These are phyloP conservation scores for Candida neerlandica DNA, from an alignment of 1,139 yeast genomes.

Conservation along the genomic window DNA sequence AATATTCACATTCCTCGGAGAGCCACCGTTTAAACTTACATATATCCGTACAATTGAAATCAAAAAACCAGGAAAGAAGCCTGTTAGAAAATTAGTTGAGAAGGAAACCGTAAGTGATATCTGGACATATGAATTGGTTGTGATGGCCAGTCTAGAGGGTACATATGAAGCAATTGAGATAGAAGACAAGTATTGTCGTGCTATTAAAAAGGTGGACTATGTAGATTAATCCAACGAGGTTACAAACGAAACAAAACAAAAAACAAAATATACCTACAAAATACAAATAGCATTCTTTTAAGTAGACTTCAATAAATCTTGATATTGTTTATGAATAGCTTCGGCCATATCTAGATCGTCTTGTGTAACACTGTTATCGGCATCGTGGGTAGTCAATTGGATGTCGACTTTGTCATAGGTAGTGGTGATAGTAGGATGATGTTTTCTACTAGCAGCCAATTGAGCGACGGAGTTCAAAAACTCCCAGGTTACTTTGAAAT, in stretches of 20 bases:
- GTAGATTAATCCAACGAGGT: conserved; percentile 10
- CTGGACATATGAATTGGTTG: conserved; percentile 65
- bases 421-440: conserved; percentile 73
- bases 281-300: neutral
- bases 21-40: conserved; percentile 70
- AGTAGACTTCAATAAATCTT: conserved; percentile 7
- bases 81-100: conserved; percentile 57
- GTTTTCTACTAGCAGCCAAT: conserved; percentile 61
- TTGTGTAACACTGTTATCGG: conserved; percentile 52
- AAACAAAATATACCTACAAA: neutral
- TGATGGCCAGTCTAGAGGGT: conserved; percentile 84
- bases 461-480: conserved; percentile 65
- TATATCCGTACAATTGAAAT: conserved; percentile 52
- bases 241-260: conserved; percentile 12
- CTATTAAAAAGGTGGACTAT: conserved; percentile 29
- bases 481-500: conserved; percentile 63
- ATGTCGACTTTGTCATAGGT: conserved; percentile 63
- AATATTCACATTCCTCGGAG: conserved; percentile 65
- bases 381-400: conserved; percentile 70
- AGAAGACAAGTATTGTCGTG: conserved; percentile 77
- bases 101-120: conserved; percentile 75
- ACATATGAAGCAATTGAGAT: conserved; percentile 90
- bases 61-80: conserved; percentile 20
- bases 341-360: conserved; percentile 63
- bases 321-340: conserved; percentile 15